A percentile compares a stretch with the other conserved stretches of the same genome.
phyloP scores from a whole-genome alignment of 306 rosid genomes.

The Arachis hypogaea region DNA sequence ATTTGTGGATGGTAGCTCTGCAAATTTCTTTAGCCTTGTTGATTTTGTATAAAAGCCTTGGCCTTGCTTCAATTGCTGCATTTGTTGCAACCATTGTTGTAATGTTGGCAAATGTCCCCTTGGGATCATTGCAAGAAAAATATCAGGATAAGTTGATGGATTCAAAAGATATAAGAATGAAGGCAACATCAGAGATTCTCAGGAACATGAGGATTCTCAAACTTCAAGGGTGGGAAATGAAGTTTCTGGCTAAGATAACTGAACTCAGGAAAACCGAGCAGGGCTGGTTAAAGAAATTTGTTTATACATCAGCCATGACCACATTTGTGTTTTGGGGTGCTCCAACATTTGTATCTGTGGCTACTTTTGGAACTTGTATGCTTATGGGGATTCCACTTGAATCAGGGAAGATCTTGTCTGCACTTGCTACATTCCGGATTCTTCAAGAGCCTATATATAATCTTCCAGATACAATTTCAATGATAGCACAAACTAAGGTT shows the following conservation, averaged over 20 bases:
- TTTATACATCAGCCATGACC: neutral
- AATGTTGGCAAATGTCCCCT: conserved; percentile 41
- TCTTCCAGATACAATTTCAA: conserved; percentile 40
- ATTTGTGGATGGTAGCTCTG: conserved; percentile 29
- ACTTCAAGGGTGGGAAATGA: conserved; percentile 52
- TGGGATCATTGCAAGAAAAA: conserved; percentile 41
- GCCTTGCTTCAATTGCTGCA: conserved; percentile 38
- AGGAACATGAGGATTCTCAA: conserved; percentile 52
- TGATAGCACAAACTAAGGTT: conserved; percentile 42
- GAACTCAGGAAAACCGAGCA: conserved; percentile 33
- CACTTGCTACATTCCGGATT: conserved; percentile 45
- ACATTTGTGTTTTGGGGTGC: conserved; percentile 39
- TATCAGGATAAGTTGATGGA: conserved; percentile 48
- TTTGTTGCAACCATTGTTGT: conserved; percentile 38
- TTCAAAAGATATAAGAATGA: conserved; percentile 46
- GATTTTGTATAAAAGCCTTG: conserved; percentile 39
- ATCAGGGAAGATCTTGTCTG: conserved; percentile 45
- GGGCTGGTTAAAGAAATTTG: conserved; percentile 35
- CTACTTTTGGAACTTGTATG: conserved; percentile 42
- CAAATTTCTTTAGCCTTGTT: conserved; percentile 33
- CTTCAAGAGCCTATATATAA: conserved; percentile 38
- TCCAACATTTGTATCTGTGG: conserved; percentile 47
- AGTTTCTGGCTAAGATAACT: conserved; percentile 39
- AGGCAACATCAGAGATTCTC: conserved; percentile 45
- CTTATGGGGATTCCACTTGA: conserved; percentile 44